Evolutionary conservation across 805 yeast genomes (phyloP).

Genomic region (Middelhovenomyces tepae): DNA sequence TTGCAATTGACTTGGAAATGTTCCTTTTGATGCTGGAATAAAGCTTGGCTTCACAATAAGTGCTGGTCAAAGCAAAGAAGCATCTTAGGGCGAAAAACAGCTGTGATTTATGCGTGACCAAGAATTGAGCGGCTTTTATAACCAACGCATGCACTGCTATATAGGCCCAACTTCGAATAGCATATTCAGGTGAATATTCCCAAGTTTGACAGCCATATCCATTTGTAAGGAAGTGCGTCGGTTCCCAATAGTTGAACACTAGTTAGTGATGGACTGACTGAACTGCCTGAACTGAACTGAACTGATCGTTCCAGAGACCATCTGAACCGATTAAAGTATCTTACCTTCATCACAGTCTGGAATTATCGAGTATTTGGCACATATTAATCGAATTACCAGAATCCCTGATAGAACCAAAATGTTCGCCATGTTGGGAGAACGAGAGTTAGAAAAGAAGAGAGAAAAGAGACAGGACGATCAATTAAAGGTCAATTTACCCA

Average conservation of each 20-base stretch:
- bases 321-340: not conserved
- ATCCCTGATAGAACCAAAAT: slow-evolving; percentile 13
- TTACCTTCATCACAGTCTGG: slow-evolving; percentile 78
- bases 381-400: slow-evolving; percentile 24
- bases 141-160: slow-evolving; percentile 38
- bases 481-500: not conserved
- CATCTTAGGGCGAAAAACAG: slow-evolving; percentile 48
- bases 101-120: slow-evolving; percentile 12
- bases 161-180: slow-evolving; percentile 81
- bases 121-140: slow-evolving; percentile 14
- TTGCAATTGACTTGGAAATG: slow-evolving; percentile 36
- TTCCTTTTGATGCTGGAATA: slow-evolving; percentile 33
- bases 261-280: no score
- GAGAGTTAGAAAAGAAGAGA: slow-evolving; percentile 1
- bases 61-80: slow-evolving; percentile 33
- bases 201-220: slow-evolving; percentile 91
- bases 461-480: not conserved
- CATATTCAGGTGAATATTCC: slow-evolving; percentile 89
- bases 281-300: no score
- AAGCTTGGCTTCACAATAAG: slow-evolving; percentile 46
- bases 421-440: not conserved
- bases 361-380: slow-evolving; percentile 54
- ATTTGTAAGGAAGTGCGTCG: slow-evolving; percentile 65
- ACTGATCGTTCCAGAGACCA: not conserved
- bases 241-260: slow-evolving; percentile 89